These are phyloP conservation scores for Calonectria hawksworthii DNA, from an alignment of 2,329 filamentous ascomycete genomes.

Conservation along the genomic window DNA sequence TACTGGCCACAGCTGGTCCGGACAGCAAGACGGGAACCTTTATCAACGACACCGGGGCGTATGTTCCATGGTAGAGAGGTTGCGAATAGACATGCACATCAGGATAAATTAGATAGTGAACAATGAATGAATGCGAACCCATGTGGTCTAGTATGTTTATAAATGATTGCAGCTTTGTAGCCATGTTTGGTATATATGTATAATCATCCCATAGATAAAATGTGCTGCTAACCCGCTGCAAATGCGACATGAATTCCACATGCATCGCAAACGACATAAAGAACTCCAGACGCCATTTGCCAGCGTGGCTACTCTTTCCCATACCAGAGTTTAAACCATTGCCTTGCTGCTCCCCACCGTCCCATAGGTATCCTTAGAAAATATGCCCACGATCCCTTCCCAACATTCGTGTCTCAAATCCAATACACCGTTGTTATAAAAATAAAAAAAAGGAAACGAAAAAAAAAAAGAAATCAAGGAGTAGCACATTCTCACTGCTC, in stretches of 20 bases:
- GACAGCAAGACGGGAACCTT: slow-evolving; percentile 26
- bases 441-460: slow-evolving; percentile 6
- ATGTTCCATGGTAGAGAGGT: slow-evolving; percentile 23
- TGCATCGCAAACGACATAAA: slow-evolving; percentile 28
- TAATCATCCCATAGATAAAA: slow-evolving; percentile 34
- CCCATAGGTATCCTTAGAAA: slow-evolving; percentile 23
- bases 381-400: neutral
- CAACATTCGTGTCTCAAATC: slow-evolving; percentile 5
- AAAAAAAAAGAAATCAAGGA: neutral
- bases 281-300: slow-evolving; percentile 35
- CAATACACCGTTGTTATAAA: slow-evolving; percentile 6
- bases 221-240: slow-evolving; percentile 24
- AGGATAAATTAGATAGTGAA: neutral
- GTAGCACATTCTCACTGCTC: slow-evolving; percentile 32
- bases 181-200: slow-evolving; percentile 33
- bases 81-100: no score
- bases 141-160: slow-evolving; percentile 16
- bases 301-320: slow-evolving; percentile 26
- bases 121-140: neutral
- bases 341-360: slow-evolving; percentile 15
- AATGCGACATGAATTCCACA: slow-evolving; percentile 35
- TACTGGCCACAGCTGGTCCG: slow-evolving; percentile 7
- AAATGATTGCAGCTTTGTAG: slow-evolving; percentile 24
- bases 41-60: slow-evolving; percentile 17
- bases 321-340: slow-evolving; percentile 22